Evolutionary conservation across 208 protist genomes (phyloP).

Genomic region (Leishmania mexicana): DNA sequence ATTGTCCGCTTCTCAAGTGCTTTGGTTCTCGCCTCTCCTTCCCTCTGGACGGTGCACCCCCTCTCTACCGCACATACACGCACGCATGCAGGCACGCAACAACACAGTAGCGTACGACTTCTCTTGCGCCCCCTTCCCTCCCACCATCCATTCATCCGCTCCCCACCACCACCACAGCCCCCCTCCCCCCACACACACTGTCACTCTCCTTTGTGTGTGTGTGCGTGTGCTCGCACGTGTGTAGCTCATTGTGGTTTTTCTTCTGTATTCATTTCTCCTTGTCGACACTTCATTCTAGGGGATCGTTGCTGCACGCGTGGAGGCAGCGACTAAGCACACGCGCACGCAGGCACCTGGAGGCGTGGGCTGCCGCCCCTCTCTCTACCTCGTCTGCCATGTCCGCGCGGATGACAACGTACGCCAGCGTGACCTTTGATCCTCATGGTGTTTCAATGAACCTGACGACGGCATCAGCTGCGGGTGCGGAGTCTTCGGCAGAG

Average conservation of each 20-base stretch:
- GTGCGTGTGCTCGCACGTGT: neutral
- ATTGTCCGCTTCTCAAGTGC: neutral
- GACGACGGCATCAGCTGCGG: neutral
- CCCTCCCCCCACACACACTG: neutral
- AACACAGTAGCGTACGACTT: neutral
- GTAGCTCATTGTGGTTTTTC: neutral
- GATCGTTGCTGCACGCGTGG: neutral
- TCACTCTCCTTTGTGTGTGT: neutral
- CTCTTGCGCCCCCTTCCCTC: neutral
- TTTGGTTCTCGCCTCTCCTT: neutral
- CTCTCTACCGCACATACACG: neutral
- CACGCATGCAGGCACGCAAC: neutral
- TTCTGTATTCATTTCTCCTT: neutral
- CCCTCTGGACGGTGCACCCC: neutral
- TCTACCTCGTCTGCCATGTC: neutral
- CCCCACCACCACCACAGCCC: neutral
- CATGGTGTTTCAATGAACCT: neutral
- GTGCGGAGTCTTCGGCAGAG: slow-evolving; percentile 12
- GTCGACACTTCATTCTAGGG: neutral
- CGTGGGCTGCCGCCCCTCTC: neutral
- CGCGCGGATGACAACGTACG: neutral
- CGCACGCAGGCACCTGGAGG: neutral
- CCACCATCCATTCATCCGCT: neutral
- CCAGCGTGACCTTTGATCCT: neutral
- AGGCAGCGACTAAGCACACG: neutral